phyloP scores from a whole-genome alignment of 1,139 yeast species.

The Pichia sorboxylosa region DNA sequence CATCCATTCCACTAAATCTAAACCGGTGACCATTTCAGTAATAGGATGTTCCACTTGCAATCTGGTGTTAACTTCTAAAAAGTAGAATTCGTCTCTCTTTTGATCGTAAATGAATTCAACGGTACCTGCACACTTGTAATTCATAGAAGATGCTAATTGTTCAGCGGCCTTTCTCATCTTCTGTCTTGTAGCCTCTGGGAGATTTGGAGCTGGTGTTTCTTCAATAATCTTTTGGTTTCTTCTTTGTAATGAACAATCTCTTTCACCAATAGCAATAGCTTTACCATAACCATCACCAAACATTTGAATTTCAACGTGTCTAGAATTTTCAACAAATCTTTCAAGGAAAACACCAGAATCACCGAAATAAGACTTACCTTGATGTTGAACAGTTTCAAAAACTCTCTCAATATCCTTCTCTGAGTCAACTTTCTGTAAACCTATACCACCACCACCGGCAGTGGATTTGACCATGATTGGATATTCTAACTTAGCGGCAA shows the following conservation, averaged over 20 bases:
- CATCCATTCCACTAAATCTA: conserved; percentile 97
- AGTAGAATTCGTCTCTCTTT: conserved; percentile 82
- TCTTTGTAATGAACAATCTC: conserved; percentile 97
- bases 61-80: conserved; percentile 93
- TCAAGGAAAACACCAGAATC: conserved; percentile 93
- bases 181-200: conserved; percentile 66
- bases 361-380: conserved; percentile 85
- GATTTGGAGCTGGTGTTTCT: conserved; percentile 94
- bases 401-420: conserved; percentile 71
- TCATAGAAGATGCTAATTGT: conserved; percentile 64
- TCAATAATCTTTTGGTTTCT: conserved; percentile 94
- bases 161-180: conserved; percentile 79
- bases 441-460: conserved; percentile 99
- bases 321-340: conserved; percentile 82
- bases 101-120: conserved; percentile 96
- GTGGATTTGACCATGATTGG: conserved; percentile 96
- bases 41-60: conserved; percentile 99
- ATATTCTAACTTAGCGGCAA: conserved; percentile 71
- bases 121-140: conserved; percentile 94
- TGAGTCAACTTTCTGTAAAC: conserved; percentile 82
- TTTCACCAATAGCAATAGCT: conserved; percentile 89
- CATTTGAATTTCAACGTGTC: conserved; percentile 95
- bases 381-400: conserved; percentile 84
- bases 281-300: conserved; percentile 91
- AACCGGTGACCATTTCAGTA: conserved; percentile 88